A percentile compares a stretch with the other conserved stretches of the same genome.
phyloP scores from a whole-genome alignment of 2,329 filamentous ascomycete genomes.

The Chaetomium sp. region DNA sequence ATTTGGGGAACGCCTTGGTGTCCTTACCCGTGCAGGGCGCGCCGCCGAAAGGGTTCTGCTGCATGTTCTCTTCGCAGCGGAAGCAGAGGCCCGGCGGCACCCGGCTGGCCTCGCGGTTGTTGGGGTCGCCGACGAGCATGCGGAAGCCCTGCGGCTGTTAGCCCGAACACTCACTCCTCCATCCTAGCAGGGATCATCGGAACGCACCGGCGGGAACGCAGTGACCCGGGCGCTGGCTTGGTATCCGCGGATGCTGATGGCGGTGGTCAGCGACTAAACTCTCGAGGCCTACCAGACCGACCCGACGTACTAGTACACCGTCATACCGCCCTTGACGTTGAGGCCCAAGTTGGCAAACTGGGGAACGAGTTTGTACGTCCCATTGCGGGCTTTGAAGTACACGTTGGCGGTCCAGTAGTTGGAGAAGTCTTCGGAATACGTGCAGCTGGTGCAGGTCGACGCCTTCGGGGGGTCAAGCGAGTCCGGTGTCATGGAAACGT shows the following conservation, averaged over 20 bases:
- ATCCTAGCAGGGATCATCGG: fast-evolving
- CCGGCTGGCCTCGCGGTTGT: slow-evolving; percentile 27
- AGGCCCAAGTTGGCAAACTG: slow-evolving; percentile 25
- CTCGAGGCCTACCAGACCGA: neutral
- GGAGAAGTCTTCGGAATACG: slow-evolving; percentile 39
- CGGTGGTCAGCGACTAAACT: slow-evolving; percentile 28
- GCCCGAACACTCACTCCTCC: neutral
- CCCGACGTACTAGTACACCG: slow-evolving; percentile 35
- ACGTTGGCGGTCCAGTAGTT: slow-evolving; percentile 31
- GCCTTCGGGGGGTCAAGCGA: slow-evolving; percentile 6
- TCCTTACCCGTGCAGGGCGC: slow-evolving; percentile 33
- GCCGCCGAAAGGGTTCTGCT: slow-evolving; percentile 32
- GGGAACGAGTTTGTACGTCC: slow-evolving; percentile 25
- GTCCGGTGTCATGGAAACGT: slow-evolving; percentile 39
- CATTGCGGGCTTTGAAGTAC: slow-evolving; percentile 27
- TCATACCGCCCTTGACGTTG: slow-evolving; percentile 26
- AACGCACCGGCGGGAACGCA: slow-evolving; percentile 13
- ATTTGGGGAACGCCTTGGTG: slow-evolving; percentile 44
- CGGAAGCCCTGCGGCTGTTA: slow-evolving; percentile 37
- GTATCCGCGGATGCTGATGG: slow-evolving; percentile 30
- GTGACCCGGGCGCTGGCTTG: slow-evolving; percentile 23
- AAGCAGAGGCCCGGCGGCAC: slow-evolving; percentile 30
- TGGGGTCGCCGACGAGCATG: slow-evolving; percentile 34
- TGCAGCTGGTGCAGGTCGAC: slow-evolving; percentile 30
- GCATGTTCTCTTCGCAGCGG: slow-evolving; percentile 32